A percentile compares a stretch with the other conserved stretches of the same genome.
These are phyloP conservation scores for Penicillium atrosanguineum DNA, from an alignment of 495 filamentous ascomycete genomes.

Conservation along the genomic window DNA sequence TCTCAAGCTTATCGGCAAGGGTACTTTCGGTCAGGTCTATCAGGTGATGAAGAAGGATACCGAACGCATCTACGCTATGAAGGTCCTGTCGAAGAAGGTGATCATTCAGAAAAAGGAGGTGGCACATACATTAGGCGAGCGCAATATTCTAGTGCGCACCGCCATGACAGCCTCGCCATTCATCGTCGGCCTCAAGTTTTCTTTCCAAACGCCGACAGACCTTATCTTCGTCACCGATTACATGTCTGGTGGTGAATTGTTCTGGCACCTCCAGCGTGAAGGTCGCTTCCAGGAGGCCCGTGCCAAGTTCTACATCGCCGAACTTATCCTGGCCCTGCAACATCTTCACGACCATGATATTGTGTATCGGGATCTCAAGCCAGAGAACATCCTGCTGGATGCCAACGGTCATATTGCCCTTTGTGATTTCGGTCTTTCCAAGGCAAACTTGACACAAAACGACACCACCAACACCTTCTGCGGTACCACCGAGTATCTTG, in stretches of 20 bases:
- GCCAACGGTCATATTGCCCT: conserved; percentile 83
- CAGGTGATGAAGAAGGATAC: conserved; percentile 99
- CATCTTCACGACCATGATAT: conserved; percentile 97
- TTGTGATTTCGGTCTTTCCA: conserved; percentile 90
- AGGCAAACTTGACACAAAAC: conserved; percentile 93
- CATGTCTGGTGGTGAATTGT: conserved; percentile 97
- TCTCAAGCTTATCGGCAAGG: conserved; percentile 93
- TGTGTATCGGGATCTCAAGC: conserved; percentile 90
- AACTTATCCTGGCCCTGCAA: conserved; percentile 91
- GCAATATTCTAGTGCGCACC: conserved; percentile 94
- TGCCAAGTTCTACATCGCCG: conserved; percentile 98
- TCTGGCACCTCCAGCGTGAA: conserved; percentile 98
- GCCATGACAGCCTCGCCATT: conserved; percentile 95
- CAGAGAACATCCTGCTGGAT: conserved; percentile 81
- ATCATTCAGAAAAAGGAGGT: conserved; percentile 99
- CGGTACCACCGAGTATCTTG: conserved; percentile 96
- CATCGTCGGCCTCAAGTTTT: conserved; percentile 97
- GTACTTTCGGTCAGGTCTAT: conserved; percentile 99
- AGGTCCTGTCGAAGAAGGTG: conserved; percentile 97
- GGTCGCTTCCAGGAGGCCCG: conserved; percentile 92
- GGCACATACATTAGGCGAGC: conserved; percentile 91
- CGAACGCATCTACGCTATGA: conserved; percentile 96
- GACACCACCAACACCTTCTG: conserved; percentile 99
- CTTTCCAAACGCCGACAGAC: conserved; percentile 95
- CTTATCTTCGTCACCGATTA: conserved; percentile 99